Conservation (phyloP, 202 grass and related monocot genomes). For the Carex arenaria region DNA sequence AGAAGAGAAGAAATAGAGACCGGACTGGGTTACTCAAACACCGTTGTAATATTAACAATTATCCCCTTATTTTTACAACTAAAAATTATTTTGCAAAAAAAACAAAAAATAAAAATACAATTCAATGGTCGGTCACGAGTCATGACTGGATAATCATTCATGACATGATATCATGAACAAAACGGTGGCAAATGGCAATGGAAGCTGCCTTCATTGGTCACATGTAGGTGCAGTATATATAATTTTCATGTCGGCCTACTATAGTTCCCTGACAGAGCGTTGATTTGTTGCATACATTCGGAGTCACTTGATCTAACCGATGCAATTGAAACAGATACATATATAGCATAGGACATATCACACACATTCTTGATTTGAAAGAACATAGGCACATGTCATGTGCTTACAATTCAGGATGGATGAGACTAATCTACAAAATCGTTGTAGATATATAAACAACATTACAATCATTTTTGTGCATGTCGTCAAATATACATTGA, state of each 20-base stretch:
- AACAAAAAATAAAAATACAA: too few species aligned
- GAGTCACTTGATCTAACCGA: neutral
- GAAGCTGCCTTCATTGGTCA: neutral
- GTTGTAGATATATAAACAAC: neutral
- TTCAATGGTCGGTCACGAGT: neutral
- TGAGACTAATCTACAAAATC: neutral
- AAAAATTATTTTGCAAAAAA: too few species aligned
- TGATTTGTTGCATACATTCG: neutral
- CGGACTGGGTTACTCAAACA: too few species aligned
- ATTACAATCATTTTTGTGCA: neutral
- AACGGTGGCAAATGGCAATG: neutral
- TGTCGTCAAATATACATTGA: neutral
- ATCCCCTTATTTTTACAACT: too few species aligned
- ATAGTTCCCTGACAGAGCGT: neutral
- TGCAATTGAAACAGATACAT: neutral
- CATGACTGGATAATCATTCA: neutral
- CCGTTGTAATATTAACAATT: too few species aligned
- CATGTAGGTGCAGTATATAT: neutral
- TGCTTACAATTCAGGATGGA: neutral
- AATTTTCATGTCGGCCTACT: neutral
- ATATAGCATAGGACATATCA: neutral
- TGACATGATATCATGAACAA: neutral
- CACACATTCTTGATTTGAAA: slow-evolving; percentile 10
- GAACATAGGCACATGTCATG: neutral
- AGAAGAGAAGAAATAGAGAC: too few species aligned